Base-by-base conservation (phyloP, 768 basidiomycete genomes). In the Russula sp. region DNA sequence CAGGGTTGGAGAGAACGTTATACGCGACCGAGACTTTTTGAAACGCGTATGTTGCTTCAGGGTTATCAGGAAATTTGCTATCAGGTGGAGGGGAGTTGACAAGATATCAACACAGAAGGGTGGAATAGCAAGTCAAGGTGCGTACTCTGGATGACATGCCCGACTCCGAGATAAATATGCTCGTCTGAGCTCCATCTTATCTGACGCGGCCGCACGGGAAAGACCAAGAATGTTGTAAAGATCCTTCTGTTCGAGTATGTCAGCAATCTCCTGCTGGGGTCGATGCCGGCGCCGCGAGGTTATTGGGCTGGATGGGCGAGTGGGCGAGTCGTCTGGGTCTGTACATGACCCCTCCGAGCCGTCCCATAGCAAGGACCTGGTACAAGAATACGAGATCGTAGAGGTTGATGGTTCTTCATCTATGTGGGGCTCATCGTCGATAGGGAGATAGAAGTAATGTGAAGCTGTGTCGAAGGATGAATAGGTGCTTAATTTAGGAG, bases 1-100 rank as follows among this genome's bases (percentile, higher is more conserved):
- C 77, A 0, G 92, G 88, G 57, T 86, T 85, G 68, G 86, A 87
- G 61, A 94, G 84, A 9, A 90, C 83, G 66, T 88, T 82, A 68
- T 93, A 94, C 1, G 92, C 91, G 16, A 91, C 83, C 6, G 89
- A 87, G 4, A 94, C 87, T 68, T 88, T 89, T 71, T 94, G 92
- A 71, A 94, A 94, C 0, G 92, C 92, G 20, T 82, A 77, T 0
- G 92, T 94, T 18, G 92, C 88, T 51, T 86, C 81, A 5, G 87
- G 84, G 69, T 87, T 85, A 66, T 82, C 72, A 2, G 89, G 89
- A 66, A 89, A 93, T 77, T 93, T 94, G 71, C 92, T 94, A 59
- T 11, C 2, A 13, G 11, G 13, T 35, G 37, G 22, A 50, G 31
- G 27, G 1, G 9, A 10, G 45, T 13, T 31, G 55, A 14, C 27